Base-by-base conservation (phyloP, 2,329 filamentous ascomycete species). In the Sporothrix euskadiensis region DNA sequence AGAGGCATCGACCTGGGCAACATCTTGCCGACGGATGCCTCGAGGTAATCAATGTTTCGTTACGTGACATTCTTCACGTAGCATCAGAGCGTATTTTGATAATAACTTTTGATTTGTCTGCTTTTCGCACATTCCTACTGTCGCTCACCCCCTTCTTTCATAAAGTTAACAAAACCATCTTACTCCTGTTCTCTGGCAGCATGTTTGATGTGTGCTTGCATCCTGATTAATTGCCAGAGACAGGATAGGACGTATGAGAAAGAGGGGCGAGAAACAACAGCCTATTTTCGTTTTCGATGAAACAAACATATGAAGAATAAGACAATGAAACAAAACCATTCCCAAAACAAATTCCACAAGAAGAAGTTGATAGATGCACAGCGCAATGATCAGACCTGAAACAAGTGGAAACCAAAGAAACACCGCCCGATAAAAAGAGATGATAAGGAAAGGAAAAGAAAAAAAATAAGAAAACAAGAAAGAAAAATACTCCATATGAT, bases 401-500 rank as follows among this genome's bases (percentile, higher is more conserved):
- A 9, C 1, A 57, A 57, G 22, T 22, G 30, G 32, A 44, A 22
- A 52, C n/a, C n/a, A 39, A 22, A 52, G 26, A 41, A 69, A 68
- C 19, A 32, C 65, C 65, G 14, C 65, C 41, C 30, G 66, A 54
- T 22, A 52, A 69, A 69, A 39, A 26, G 47, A 56, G 30, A 16
- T 35, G 54, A 14, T 8, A 52, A 52, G 49, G 54, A 54, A n/a
- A 14, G 30, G 30, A 47, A 16, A 47, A 66, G 10, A 47, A 22
- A 47, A 16, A 26, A n/a, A 26, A 26, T 2, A 26, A 26, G 26
- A 26, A 26, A 26, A 1, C 26, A 26, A 26, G 26, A 66, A n/a
- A 39, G 35, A 69, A 26, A 44, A n/a, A 14, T 52, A 68, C 65
- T 69, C 49, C 66, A 10, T 69, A 69, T 69, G 47, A 56, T 54